These are phyloP conservation scores for Penicillium crystallinum DNA, from an alignment of 495 filamentous ascomycete genomes.

Conservation along the genomic window DNA sequence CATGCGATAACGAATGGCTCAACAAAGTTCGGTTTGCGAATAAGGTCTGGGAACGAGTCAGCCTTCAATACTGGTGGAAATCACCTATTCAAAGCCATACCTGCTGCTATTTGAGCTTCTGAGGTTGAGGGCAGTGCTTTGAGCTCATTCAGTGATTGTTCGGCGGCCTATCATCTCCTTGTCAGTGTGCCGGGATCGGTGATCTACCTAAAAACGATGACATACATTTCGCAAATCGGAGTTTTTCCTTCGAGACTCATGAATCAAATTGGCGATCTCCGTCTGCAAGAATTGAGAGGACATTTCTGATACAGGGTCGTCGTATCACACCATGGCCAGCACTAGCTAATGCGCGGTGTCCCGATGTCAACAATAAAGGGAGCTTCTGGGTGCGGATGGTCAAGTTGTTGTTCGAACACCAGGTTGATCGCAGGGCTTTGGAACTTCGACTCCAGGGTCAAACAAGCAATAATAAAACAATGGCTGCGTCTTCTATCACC, in stretches of 20 bases:
- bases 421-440: background rate
- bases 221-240: slow-evolving; percentile 77
- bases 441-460: background rate
- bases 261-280: slow-evolving; percentile 87
- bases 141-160: slow-evolving; percentile 87
- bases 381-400: slow-evolving; percentile 1
- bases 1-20: slow-evolving; percentile 93
- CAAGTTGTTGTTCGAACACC: background rate
- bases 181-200: slow-evolving; percentile 16
- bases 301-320: slow-evolving; percentile 52
- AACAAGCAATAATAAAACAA: background rate
- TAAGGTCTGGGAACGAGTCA: slow-evolving; percentile 61
- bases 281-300: slow-evolving; percentile 84
- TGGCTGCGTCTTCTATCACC: background rate
- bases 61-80: background rate
- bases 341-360: slow-evolving; percentile 15
- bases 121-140: slow-evolving; percentile 71
- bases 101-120: slow-evolving; percentile 78
- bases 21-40: slow-evolving; percentile 73
- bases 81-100: slow-evolving; percentile 40
- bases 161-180: slow-evolving; percentile 62
- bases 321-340: slow-evolving; percentile 34
- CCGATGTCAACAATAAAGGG: slow-evolving; percentile 13
- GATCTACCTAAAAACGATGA: slow-evolving; percentile 1
- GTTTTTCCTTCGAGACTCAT: slow-evolving; percentile 93